Conservation (phyloP, 2,329 filamentous ascomycete species). For the Verticillium isaacii region DNA sequence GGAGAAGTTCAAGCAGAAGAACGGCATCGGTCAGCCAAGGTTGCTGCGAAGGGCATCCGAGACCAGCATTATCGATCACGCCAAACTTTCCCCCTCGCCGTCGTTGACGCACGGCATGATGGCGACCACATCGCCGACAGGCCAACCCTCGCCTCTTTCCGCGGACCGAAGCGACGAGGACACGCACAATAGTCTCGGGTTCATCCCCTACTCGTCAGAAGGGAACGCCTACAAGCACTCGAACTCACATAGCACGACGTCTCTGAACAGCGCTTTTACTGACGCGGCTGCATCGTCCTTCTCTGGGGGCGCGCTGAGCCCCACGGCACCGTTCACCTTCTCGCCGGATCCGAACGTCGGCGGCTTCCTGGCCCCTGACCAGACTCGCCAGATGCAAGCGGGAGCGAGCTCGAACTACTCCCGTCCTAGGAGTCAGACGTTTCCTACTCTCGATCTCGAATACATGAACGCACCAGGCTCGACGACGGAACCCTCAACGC, state of each 20-base stretch:
- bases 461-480: conserved; percentile 40
- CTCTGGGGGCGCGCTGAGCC: conserved; percentile 67
- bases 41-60: conserved; percentile 56
- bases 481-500: conserved; percentile 40
- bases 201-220: conserved; percentile 54
- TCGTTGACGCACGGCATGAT: conserved; percentile 54
- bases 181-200: conserved; percentile 48
- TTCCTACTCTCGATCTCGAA: conserved; percentile 67
- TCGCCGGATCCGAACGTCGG: conserved; percentile 68
- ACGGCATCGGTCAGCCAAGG: conserved; percentile 48
- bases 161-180: conserved; percentile 67
- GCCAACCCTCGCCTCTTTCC: conserved; percentile 61
- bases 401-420: conserved; percentile 51
- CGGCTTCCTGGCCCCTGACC: conserved; percentile 50
- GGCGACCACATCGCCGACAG: conserved; percentile 63
- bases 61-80: conserved; percentile 64
- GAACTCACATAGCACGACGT: conserved; percentile 63
- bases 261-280: conserved; percentile 62
- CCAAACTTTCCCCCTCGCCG: conserved; percentile 50
- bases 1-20: conserved; percentile 93
- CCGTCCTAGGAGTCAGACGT: conserved; percentile 81
- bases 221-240: conserved; percentile 50
- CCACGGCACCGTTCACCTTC: conserved; percentile 64
- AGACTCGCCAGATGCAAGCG: conserved; percentile 27
- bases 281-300: conserved; percentile 63